These are phyloP conservation scores for Albatrellus ellisii DNA, from an alignment of 768 basidiomycete genomes.

Conservation along the genomic window DNA sequence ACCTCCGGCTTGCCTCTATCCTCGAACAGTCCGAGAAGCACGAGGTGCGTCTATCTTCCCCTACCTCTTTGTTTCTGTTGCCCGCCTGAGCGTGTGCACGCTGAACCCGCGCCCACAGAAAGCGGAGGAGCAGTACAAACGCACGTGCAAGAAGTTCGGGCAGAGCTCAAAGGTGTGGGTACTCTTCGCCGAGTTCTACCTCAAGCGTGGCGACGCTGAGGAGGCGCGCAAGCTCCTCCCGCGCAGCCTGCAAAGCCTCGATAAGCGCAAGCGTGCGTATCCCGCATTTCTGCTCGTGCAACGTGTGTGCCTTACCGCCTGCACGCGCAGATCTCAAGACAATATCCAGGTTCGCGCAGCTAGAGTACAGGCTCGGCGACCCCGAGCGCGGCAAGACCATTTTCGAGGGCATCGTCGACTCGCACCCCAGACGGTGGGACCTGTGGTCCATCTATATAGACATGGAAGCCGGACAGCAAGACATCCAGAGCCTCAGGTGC, in stretches of 20 bases:
- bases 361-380: slow-evolving; percentile 93
- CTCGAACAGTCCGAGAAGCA: slow-evolving; percentile 73
- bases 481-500: slow-evolving; percentile 71
- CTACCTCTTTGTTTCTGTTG: background rate
- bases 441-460: slow-evolving; percentile 96
- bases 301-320: background rate
- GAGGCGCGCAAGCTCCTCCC: slow-evolving; percentile 79
- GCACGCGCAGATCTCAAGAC: slow-evolving; percentile 72
- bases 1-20: slow-evolving; percentile 75
- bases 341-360: slow-evolving; percentile 86
- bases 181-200: slow-evolving; percentile 70
- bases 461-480: slow-evolving; percentile 74
- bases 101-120: slow-evolving; percentile 34
- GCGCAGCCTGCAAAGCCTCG: slow-evolving; percentile 78
- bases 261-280: slow-evolving; percentile 83
- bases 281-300: background rate
- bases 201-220: slow-evolving; percentile 60
- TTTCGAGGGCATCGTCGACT: slow-evolving; percentile 93
- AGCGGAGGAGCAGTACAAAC: slow-evolving; percentile 86
- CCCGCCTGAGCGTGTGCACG: too few relatives aligned
- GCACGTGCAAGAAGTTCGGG: slow-evolving; percentile 88
- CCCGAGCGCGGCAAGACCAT: slow-evolving; percentile 90
- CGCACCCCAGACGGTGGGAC: slow-evolving; percentile 90
- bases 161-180: slow-evolving; percentile 93
- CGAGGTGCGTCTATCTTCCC: slow-evolving; percentile 43